Evolutionary conservation across 805 yeast genomes (phyloP), one percentile per base, ranked within the genome.

Genomic region (Barnettozyma salicaria): DNA sequence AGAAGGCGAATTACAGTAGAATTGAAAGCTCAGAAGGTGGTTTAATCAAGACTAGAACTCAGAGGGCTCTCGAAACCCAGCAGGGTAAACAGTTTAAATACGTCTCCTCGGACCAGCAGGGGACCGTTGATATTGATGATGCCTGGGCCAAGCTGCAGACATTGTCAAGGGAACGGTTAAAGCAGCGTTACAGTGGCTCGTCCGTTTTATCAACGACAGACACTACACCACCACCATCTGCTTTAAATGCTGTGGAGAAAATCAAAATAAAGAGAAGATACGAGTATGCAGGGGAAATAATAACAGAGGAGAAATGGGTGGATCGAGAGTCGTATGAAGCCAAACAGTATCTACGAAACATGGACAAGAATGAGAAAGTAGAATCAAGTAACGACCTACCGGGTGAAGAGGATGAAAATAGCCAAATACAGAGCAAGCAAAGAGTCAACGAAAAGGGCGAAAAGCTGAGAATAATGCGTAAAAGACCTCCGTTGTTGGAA

Each of bases 281-380:
- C 55, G 82, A 84, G 40, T 90, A 87, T 68, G 97, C 98, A 0
- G 97, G 97, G 6, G 83, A 83, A 49, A 66, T 77, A 3, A 68
- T 82, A 2, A 74, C 81, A 0, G 96, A 89, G 52, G 79, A 80
- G 41, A 87, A 85, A 58, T 66, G 70, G 59, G 97, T 92, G 1
- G 81, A 76, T 32, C 72, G 71, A 7, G 68, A 75, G 31, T 82
- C 95, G 7, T 92, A 92, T 11, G 96, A 87, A 56, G 97, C 94
- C 1, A 76, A 76, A 47, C 96, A 89, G 14, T 87, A 80, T 51
- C 57, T 85, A 29, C 74, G 72, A 42, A 76, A 81, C 1, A 61
- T 76, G 1, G 68, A 65, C 19, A 63, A 66, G 28, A 46, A 59
- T 21, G 47, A 40, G 34, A 46, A 40, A 29, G 46, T 34, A 7